Evolutionary conservation across 1,284 basidiomycete species (phyloP), one percentile per base, ranked within the genome.

Genomic region (Pisolithus thermaeus): DNA sequence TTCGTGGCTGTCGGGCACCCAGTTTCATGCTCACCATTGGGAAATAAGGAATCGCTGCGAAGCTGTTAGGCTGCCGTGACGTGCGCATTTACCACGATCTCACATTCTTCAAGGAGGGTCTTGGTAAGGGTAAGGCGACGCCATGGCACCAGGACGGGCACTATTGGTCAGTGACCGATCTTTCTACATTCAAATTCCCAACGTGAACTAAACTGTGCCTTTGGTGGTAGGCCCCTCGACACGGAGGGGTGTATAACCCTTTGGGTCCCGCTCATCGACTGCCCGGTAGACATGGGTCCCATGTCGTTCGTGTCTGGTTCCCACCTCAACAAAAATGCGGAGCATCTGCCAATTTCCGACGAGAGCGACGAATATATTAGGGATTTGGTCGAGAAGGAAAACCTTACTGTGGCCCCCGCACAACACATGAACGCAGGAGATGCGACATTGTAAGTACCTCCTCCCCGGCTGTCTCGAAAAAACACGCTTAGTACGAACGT

Each of bases 31-130:
- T 27, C n/a, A 43, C 23, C 28, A 8, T 16, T 25, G 23, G 1
- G 7, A 14, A 43, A 43, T 43, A 8, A 50, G 49, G 42, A 20
- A 50, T 50, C 35, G 49, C 49, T 7, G 49, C 49, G 20, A 50
- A 45, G 39, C n/a, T 50, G 8, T 27, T 50, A 16, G 49, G 49
- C 30, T 50, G 49, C 42, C 49, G 49, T 22, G 49, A 50, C 37
- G 49, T 50, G 7, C 41, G 49, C 8, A 39, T 50, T 39, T 50
- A 50, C 35, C 49, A 50, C 27, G 49, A 50, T 20, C 40, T 50
- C 23, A 50, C 49, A 35, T 50, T 50, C 42, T 50, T 50, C 35
- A 50, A 50, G 36, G 49, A 50, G 18, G 49, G 49, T 30, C 49
- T 30, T n/a, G 42, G 49, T n/a, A 50, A 50, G 14, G 49, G 49